These are phyloP conservation scores for Bolboschoenus planiculmis DNA, from an alignment of 176 grass and related monocot genomes.

Conservation along the genomic window DNA sequence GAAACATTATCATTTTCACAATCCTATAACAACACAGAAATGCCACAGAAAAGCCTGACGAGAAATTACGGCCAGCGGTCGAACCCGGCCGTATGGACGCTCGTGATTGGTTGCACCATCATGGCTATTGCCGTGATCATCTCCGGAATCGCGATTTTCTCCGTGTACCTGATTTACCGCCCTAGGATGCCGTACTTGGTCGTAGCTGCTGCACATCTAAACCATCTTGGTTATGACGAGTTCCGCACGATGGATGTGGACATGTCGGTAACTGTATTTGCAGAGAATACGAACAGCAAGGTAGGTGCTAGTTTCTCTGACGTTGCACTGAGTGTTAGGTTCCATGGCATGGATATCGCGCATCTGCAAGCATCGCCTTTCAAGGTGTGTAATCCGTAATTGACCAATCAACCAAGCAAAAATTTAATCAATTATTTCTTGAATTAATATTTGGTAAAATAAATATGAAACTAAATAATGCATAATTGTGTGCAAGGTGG, in stretches of 20 bases:
- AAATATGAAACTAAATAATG: neutral
- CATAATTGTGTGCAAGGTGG: neutral
- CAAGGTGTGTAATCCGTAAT: slow-evolving; percentile 22
- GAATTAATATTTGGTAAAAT: neutral
- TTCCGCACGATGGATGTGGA: slow-evolving; percentile 40
- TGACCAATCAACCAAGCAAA: neutral
- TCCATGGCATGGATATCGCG: slow-evolving; percentile 49
- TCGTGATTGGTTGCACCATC: slow-evolving; percentile 43
- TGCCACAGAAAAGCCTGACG: neutral
- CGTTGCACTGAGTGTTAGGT: slow-evolving; percentile 41
- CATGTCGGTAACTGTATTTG: slow-evolving; percentile 25
- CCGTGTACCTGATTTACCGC: slow-evolving; percentile 68
- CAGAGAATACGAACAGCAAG: slow-evolving; percentile 67
- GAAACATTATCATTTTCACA: neutral
- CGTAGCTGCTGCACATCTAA: slow-evolving; percentile 40
- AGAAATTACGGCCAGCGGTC: neutral
- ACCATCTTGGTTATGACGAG: slow-evolving; percentile 31
- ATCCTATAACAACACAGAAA: neutral
- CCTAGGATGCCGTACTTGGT: slow-evolving; percentile 62
- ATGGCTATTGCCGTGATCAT: slow-evolving; percentile 49
- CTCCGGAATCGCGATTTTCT: slow-evolving; percentile 47
- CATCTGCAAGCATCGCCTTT: slow-evolving; percentile 35
- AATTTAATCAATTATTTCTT: neutral
- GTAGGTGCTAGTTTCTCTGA: slow-evolving; percentile 51
- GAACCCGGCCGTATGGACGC: slow-evolving; percentile 28